Base-by-base conservation (phyloP, 2,329 filamentous ascomycete species). In the Aaosphaeria arxii region DNA sequence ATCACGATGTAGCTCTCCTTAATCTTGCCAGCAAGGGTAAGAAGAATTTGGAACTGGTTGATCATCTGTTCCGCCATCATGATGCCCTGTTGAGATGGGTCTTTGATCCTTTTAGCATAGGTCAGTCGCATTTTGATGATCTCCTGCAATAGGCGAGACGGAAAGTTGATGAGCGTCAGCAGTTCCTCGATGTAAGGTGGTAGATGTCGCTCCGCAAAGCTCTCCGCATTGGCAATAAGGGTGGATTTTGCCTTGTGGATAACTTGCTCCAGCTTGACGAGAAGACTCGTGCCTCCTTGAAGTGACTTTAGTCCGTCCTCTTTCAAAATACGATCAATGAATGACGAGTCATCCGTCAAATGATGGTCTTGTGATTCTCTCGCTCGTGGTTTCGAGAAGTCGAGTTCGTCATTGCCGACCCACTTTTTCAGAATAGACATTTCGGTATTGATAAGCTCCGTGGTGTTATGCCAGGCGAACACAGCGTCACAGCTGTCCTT, bases 1-100 rank as follows among this genome's bases (percentile, higher is more conserved):
- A 97, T 90, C 29, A 83, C 77, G 33, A 88, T 79, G 65, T 96
- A 96, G 56, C 92, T 88, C 61, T 88, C 83, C 71, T 97, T 99
- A 72, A 97, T 96, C 53, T 87, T 83, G 51, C 95, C 91, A 31
- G 94, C 92, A 56, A 97, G 85, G 63, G 89, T 91, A 54, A 99
- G 83, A 46, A 97, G 76, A 40, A 96, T 89, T 71, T 95, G 91
- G 60, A 99, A 97, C 65, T 99, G 94, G 0, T 88, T 81, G 54
- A 99, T 96, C 89, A 97, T 95, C 72, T 97, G 92, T 66, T 97
- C 91, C 51, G 95, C 89, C 80, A 99, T 90, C 75, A 99, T 87
- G 29, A 89, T 81, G 55, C 91, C 95, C 67, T 95, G 89, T 73
- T 94, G 89, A 1, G 91, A 87, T 7, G 91, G 90, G 62, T 97